Evolutionary conservation across 306 rosid species (phyloP), one percentile per base, ranked within the genome.

Genomic region (Psophocarpus tetragonolobus): DNA sequence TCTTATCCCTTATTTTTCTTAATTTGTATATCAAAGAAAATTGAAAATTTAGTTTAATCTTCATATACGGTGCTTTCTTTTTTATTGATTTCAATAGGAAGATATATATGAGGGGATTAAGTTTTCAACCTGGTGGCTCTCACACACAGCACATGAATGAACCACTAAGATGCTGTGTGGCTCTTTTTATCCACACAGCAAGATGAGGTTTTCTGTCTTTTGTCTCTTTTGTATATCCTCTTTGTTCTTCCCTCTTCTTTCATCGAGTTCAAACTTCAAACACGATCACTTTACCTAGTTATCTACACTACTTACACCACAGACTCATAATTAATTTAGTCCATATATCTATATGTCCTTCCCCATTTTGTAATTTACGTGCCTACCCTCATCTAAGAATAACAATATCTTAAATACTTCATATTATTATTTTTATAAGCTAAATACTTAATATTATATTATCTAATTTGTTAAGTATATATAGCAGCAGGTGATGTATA

Each of bases 131-230:
- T 78, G 35, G 29, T 21, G 13, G 10, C 27, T 42, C 60, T 29
- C 23, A 27, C 71, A 44, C 69, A 44, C 69, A 64, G 66, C 71
- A 74, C 45, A 64, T 32, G 75, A 62, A n/a, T 18, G 72, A 67
- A 27, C 72, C 76, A 58, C 50, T 7, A 17, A 63, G 50, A 32
- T 75, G 5, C 10, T 36, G 80, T 68, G 76, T 7, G 44, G 83
- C 76, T 84, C 75, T 68, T 89, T 77, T 84, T 82, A 57, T 86
- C 74, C 27, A 71, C 27, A 71, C 69, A 84, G 53, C 79, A 84
- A 74, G 83, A 82, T 80, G 83, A 77, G 63, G 24, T 82, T 61
- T 44, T 87, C 86, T 84, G 88, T 80, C 85, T 82, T 79, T 45
- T 66, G 66, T 66, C 64, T 57, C 64, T 24, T 57, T 26, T 26